Conservation (phyloP, 2,329 filamentous ascomycete genomes). For the Raffaelea albimanens region DNA sequence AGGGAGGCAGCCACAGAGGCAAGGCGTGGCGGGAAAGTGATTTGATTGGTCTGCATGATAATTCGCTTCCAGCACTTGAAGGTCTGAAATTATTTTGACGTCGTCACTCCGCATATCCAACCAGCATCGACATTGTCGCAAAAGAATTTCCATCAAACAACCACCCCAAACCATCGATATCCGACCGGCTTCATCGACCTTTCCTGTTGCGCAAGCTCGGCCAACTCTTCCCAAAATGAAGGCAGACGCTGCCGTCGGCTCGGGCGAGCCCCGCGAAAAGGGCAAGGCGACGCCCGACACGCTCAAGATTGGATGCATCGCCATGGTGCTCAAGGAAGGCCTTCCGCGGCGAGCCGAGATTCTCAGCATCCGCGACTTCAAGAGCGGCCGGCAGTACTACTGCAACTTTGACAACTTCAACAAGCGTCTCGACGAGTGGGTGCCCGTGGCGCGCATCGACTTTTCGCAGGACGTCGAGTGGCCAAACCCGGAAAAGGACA, state of each 20-base stretch:
- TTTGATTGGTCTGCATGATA: too few relatives aligned
- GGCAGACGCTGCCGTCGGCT: slow-evolving; percentile 46
- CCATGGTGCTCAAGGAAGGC: slow-evolving; percentile 61
- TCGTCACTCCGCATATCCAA: too few relatives aligned
- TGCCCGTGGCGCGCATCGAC: slow-evolving; percentile 72
- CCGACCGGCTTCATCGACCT: too few relatives aligned
- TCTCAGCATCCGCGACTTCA: slow-evolving; percentile 83
- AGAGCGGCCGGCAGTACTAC: slow-evolving; percentile 82
- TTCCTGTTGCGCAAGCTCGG: too few relatives aligned
- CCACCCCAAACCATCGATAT: neutral
- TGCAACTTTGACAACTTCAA: slow-evolving; percentile 99
- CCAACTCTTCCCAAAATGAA: slow-evolving; percentile 19
- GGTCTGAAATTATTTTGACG: too few relatives aligned
- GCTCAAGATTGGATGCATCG: slow-evolving; percentile 55
- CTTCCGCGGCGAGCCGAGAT: slow-evolving; percentile 89
- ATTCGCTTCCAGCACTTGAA: too few relatives aligned
- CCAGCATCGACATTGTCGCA: neutral
- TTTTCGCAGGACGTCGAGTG: slow-evolving; percentile 89
- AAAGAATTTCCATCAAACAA: slow-evolving; percentile 2
- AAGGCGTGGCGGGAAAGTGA: too few relatives aligned
- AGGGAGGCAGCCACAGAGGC: too few relatives aligned
- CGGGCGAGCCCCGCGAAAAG: slow-evolving; percentile 54
- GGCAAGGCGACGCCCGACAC: slow-evolving; percentile 79
- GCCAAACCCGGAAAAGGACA: slow-evolving; percentile 82
- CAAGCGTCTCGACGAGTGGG: slow-evolving; percentile 80